phyloP scores from a whole-genome alignment of 352 stramenopile genomes.

The Globisporangium ultimum region DNA sequence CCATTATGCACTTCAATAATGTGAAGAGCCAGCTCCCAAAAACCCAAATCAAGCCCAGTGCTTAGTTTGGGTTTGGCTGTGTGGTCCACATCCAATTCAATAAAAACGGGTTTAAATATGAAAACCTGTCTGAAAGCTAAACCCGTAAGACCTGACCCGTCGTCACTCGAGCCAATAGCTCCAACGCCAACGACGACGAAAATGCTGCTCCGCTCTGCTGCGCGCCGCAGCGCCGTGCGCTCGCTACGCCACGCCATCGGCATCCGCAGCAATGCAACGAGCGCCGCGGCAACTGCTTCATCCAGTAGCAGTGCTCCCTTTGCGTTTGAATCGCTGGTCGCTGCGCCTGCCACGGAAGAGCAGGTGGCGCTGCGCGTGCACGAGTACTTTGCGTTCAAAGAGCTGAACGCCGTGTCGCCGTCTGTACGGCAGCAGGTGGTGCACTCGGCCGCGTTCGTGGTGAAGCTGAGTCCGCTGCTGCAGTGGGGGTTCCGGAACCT shows the following conservation, averaged over 20 bases:
- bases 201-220: not conserved
- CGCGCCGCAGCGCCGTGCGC: not conserved
- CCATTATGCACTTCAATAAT: too few species aligned
- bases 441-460: slow-evolving; percentile 25
- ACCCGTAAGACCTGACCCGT: not conserved
- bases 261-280: not conserved
- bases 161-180: not conserved
- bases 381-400: slow-evolving; percentile 28
- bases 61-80: too few species aligned
- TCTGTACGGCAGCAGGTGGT: slow-evolving; percentile 26
- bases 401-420: slow-evolving; percentile 16
- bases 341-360: slow-evolving; percentile 12
- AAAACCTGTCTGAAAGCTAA: too few species aligned
- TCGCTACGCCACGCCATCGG: not conserved
- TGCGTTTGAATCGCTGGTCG: slow-evolving; percentile 24
- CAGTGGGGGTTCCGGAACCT: slow-evolving; percentile 36
- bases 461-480: slow-evolving; percentile 30
- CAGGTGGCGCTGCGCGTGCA: slow-evolving; percentile 26
- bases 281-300: not conserved
- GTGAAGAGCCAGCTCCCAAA: too few species aligned
- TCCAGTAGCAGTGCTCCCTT: not conserved
- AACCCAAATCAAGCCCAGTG: too few species aligned
- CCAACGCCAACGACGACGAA: not conserved
- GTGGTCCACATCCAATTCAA: too few species aligned
- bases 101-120: too few species aligned